Evolutionary conservation across 2,329 filamentous ascomycete genomes (phyloP).

Genomic region (Emergomyces pasteurianus): DNA sequence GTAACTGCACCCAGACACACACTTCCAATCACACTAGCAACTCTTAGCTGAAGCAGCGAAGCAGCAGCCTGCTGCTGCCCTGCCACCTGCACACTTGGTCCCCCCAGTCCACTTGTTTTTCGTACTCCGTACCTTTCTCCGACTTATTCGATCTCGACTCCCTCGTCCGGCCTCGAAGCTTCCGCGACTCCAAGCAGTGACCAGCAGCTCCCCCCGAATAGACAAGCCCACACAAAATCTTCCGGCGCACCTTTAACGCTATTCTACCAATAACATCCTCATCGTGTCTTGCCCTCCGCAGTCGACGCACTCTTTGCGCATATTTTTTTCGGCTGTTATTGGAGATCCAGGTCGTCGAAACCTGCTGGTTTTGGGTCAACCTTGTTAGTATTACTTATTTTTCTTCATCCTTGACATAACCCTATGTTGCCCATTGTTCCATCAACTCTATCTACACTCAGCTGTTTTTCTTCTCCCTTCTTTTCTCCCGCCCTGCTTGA

Average conservation of each 20-base stretch:
- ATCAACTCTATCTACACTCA: not conserved
- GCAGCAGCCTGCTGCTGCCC: not conserved
- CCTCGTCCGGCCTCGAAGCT: not conserved
- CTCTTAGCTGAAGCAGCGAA: not conserved
- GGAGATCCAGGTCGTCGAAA: not conserved
- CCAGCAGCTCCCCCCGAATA: not conserved
- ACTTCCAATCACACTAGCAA: slow-evolving; percentile 1
- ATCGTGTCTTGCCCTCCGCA: not conserved
- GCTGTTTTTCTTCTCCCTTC: not conserved
- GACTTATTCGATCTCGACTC: not conserved
- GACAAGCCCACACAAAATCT: not conserved
- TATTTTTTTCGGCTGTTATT: not conserved
- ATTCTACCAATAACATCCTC: not conserved
- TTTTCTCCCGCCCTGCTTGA: not conserved
- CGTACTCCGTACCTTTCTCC: not conserved
- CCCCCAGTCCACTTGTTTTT: not conserved
- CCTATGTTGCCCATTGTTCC: not conserved
- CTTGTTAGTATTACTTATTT: not conserved
- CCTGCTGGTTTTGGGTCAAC: not conserved
- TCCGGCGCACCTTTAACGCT: not conserved
- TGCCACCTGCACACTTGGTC: not conserved
- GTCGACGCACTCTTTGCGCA: not conserved
- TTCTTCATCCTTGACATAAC: not conserved
- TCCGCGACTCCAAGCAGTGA: not conserved
- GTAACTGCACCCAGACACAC: not conserved